Conservation (phyloP, 2,329 filamentous ascomycete genomes). For the Fusarium pseudograminearum region DNA sequence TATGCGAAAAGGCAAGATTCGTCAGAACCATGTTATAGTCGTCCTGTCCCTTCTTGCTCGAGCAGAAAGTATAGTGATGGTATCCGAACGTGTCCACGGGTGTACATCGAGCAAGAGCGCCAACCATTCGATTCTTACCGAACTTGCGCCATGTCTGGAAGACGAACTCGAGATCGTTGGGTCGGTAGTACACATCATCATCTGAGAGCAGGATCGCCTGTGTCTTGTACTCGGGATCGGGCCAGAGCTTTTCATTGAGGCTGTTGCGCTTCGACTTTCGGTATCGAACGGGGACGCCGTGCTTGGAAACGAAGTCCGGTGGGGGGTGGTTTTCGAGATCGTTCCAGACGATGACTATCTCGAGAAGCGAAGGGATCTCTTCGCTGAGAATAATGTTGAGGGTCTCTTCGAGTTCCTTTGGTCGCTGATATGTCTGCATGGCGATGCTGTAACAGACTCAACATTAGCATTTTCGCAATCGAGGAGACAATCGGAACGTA, state of each 20-base stretch:
- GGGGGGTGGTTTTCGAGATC: slow-evolving; percentile 51
- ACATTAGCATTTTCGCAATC: background rate
- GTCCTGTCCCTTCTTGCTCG: slow-evolving; percentile 40
- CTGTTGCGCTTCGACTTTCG: slow-evolving; percentile 51
- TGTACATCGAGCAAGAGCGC: slow-evolving; percentile 54
- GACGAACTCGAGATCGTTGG: slow-evolving; percentile 55
- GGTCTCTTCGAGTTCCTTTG: slow-evolving; percentile 52
- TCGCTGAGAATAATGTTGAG: slow-evolving; percentile 46
- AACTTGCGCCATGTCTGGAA: slow-evolving; percentile 57
- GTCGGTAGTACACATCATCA: slow-evolving; percentile 56
- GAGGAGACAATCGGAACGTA: slow-evolving; percentile 15
- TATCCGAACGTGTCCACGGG: slow-evolving; percentile 41
- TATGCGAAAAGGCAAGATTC: slow-evolving; percentile 54
- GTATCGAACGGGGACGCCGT: slow-evolving; percentile 52
- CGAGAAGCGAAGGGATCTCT: slow-evolving; percentile 53
- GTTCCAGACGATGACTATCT: slow-evolving; percentile 57
- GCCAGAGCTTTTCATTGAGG: slow-evolving; percentile 55
- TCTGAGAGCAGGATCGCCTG: slow-evolving; percentile 56
- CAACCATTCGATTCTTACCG: slow-evolving; percentile 51
- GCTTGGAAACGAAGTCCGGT: slow-evolving; percentile 45
- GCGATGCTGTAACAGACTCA: slow-evolving; percentile 49
- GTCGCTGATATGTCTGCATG: slow-evolving; percentile 54
- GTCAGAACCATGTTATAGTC: slow-evolving; percentile 55
- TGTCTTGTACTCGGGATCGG: slow-evolving; percentile 53
- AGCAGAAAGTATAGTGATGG: slow-evolving; percentile 53